phyloP scores from a whole-genome alignment of 2,329 filamentous ascomycete genomes.

The Emericellopsis cladophorae region DNA sequence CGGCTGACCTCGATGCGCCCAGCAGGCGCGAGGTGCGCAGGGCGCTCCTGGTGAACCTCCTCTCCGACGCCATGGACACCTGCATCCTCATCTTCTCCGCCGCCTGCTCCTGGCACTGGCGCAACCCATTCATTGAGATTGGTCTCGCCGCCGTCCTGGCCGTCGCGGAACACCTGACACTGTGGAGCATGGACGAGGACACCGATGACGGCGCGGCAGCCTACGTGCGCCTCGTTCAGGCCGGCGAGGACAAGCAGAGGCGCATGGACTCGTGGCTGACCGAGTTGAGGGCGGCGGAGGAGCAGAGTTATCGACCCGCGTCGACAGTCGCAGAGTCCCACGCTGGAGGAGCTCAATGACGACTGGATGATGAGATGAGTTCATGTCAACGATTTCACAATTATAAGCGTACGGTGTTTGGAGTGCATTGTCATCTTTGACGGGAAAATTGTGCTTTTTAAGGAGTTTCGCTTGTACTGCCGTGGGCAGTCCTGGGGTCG shows the following conservation, averaged over 20 bases:
- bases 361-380: no score
- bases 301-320: not conserved
- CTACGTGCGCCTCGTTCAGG: constrained; percentile 4
- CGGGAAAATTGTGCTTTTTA: no score
- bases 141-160: constrained; percentile 15
- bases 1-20: constrained; percentile 8
- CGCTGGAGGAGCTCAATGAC: no score
- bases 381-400: no score
- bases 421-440: no score
- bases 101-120: constrained; percentile 15
- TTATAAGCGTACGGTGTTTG: no score
- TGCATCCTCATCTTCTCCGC: constrained; percentile 20
- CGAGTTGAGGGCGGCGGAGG: constrained; percentile 9
- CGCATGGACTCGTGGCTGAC: constrained; percentile 18
- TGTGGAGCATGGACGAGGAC: constrained; percentile 18
- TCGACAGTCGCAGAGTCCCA: not conserved
- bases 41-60: constrained; percentile 15
- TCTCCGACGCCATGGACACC: constrained; percentile 19
- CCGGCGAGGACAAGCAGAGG: constrained; percentile 13
- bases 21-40: constrained; percentile 13
- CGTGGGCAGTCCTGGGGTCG: no score
- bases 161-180: constrained; percentile 16
- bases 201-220: constrained; percentile 7
- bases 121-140: constrained; percentile 14
- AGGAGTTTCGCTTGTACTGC: no score